A percentile compares a stretch with the other conserved stretches of the same genome.
These are phyloP conservation scores for Raffaelea arxii DNA, from an alignment of 2,329 filamentous ascomycete genomes.

Conservation along the genomic window DNA sequence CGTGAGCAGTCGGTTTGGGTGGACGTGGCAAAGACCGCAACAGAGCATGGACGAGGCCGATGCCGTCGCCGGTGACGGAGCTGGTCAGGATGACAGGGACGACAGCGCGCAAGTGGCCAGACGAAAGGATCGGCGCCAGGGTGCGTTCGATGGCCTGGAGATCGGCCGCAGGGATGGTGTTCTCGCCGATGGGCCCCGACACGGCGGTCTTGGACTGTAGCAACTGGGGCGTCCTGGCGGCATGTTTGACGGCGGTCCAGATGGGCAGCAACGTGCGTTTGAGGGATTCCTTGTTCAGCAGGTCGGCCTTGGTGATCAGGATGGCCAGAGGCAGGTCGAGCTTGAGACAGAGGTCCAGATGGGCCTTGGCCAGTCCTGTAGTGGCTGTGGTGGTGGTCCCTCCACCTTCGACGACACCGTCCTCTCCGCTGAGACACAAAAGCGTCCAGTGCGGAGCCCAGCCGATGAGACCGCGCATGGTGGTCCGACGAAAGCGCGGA, in stretches of 20 bases:
- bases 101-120: conserved; percentile 32
- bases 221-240: conserved; percentile 64
- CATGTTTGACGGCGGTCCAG: conserved; percentile 66
- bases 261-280: conserved; percentile 63
- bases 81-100: conserved; percentile 87
- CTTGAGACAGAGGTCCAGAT: conserved; percentile 78
- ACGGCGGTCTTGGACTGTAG: conserved; percentile 44
- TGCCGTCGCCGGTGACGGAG: conserved; percentile 72
- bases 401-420: conserved; percentile 44
- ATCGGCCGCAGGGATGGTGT: conserved; percentile 45
- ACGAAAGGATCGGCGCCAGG: conserved; percentile 38
- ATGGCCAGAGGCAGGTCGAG: conserved; percentile 69
- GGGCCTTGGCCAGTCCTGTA: conserved; percentile 60
- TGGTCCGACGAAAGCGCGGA: conserved; percentile 79
- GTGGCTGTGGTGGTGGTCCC: conserved; percentile 51
- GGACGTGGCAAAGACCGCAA: conserved; percentile 67
- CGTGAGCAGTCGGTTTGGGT: conserved; percentile 38
- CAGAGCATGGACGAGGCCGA: conserved; percentile 73
- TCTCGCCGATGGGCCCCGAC: conserved; percentile 35
- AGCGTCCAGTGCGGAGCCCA: conserved; percentile 95
- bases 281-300: conserved; percentile 58
- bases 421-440: conserved; percentile 52
- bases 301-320: conserved; percentile 81
- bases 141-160: conserved; percentile 46
- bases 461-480: conserved; percentile 79